A percentile compares a stretch with the other conserved stretches of the same genome.
Conservation (phyloP, 2,329 filamentous ascomycete species). For the Aureobasidium sp. region DNA sequence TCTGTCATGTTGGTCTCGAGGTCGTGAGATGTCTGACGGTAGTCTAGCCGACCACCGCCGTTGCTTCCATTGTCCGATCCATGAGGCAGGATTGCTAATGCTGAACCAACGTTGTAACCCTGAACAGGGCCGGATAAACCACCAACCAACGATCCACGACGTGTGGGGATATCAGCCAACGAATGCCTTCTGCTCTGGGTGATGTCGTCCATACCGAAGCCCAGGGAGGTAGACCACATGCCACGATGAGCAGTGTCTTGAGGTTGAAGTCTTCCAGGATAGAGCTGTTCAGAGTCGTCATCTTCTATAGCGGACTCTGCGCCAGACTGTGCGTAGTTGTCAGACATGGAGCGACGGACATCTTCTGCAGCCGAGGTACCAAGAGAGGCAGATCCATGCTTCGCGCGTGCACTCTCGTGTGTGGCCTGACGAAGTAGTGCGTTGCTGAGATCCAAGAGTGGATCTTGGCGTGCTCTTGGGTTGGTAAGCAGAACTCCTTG, state of each 20-base stretch:
- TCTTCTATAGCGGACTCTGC: constrained; percentile 12
- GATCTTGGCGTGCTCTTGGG: not conserved
- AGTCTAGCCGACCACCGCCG: not conserved
- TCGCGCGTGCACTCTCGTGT: constrained; percentile 28
- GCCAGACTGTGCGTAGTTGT: not conserved
- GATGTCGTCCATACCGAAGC: constrained; percentile 44
- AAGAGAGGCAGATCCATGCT: constrained; percentile 3
- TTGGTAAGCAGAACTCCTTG: constrained; percentile 39
- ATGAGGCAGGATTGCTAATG: not conserved
- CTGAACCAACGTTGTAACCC: not conserved
- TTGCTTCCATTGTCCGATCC: not conserved
- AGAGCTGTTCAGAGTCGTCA: constrained; percentile 4
- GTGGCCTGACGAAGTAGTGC: constrained; percentile 31
- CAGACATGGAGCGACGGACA: not conserved
- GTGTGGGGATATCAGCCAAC: constrained; percentile 49
- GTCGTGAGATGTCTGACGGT: not conserved
- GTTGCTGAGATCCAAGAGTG: constrained; percentile 13
- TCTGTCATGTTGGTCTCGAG: constrained; percentile 13
- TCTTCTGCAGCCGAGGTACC: constrained; percentile 6
- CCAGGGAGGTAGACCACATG: constrained; percentile 14
- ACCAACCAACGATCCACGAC: constrained; percentile 29
- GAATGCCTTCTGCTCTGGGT: constrained; percentile 74
- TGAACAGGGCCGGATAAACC: not conserved
- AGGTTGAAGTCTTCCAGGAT: constrained; percentile 31
- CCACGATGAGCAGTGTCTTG: constrained; percentile 38